These are phyloP conservation scores for Aspergillus quadricinctus DNA, from an alignment of 2,329 filamentous ascomycete genomes.

Conservation along the genomic window DNA sequence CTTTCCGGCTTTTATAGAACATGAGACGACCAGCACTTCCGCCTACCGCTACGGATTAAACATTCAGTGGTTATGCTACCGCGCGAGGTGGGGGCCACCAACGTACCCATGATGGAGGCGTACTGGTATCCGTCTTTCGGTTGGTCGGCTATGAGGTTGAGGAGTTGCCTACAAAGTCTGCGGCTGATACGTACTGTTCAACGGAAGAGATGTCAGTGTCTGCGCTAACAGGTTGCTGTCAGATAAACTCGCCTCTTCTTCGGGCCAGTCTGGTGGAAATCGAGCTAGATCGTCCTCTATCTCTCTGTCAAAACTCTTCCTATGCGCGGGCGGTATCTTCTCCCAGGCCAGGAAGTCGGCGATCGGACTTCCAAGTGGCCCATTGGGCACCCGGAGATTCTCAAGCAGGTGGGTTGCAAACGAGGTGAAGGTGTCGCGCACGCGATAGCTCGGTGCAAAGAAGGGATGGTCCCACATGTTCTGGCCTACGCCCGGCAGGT, in stretches of 20 bases:
- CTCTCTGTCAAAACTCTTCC: slow-evolving; percentile 6
- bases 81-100: slow-evolving; percentile 24
- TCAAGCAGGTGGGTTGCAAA: no score
- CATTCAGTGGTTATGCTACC: slow-evolving; percentile 41
- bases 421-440: slow-evolving; percentile 16
- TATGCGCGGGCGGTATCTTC: slow-evolving; percentile 14
- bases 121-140: no score
- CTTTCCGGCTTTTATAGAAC: no score
- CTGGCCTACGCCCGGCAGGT: slow-evolving; percentile 33
- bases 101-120: no score
- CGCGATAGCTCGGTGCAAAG: slow-evolving; percentile 25
- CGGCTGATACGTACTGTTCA: no score
- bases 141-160: no score
- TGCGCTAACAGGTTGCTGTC: no score
- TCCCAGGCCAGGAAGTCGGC: slow-evolving; percentile 19
- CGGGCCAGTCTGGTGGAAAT: slow-evolving; percentile 27
- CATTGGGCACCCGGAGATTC: no score
- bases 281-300: neutral
- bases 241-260: slow-evolving; percentile 11
- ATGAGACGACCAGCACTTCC: no score
- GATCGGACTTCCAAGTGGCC: slow-evolving; percentile 2
- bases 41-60: no score
- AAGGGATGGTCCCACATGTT: slow-evolving; percentile 34
- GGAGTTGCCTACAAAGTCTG: no score
- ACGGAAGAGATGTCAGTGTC: no score